Conservation (phyloP, 768 basidiomycete species). For the Paxillus ammoniavirescens region DNA sequence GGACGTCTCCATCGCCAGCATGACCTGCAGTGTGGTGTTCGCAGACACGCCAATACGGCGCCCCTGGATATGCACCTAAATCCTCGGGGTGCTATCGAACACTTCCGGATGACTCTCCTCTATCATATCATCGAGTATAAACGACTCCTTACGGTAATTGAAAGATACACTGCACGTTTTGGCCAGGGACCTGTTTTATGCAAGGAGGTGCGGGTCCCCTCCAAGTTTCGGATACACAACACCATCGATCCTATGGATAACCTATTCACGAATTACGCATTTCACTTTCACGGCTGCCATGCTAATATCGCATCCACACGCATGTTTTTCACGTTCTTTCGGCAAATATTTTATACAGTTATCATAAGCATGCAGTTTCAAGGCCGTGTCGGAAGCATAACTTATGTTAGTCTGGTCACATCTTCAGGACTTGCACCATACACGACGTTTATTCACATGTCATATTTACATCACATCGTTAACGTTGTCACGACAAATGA, state of each 20-base stretch:
- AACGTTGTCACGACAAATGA: too few species aligned
- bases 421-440: too few species aligned
- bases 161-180: background rate
- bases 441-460: too few species aligned
- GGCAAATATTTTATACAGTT: background rate
- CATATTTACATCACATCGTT: too few species aligned
- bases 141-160: background rate
- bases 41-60: too few species aligned
- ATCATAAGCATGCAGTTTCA: background rate
- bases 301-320: background rate
- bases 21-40: conserved; percentile 7
- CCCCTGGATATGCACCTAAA: too few species aligned
- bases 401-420: too few species aligned
- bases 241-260: background rate
- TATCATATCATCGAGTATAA: background rate
- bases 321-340: background rate
- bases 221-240: background rate
- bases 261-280: background rate
- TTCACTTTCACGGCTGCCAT: conserved; percentile 3
- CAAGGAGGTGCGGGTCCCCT: background rate
- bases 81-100: background rate
- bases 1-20: conserved; percentile 14
- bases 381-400: too few species aligned
- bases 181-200: background rate
- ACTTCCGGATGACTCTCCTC: background rate